A percentile compares a stretch with the other conserved stretches of the same genome.
Conservation (phyloP, 2,329 filamentous ascomycete species). For the Fusarium chlamydosporum region DNA sequence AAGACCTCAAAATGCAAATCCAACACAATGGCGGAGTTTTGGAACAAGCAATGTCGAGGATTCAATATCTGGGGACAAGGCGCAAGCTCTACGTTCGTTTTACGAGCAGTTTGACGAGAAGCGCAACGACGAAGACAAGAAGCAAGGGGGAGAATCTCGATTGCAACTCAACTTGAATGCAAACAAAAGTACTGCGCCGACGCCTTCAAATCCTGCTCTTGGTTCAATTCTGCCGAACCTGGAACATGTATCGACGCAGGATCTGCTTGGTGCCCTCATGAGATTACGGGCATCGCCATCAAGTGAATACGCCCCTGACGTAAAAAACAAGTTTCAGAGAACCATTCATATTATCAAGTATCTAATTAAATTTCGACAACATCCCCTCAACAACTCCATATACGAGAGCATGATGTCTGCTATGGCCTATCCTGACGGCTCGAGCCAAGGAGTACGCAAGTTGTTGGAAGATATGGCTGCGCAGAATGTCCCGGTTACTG, state of each 20-base stretch:
- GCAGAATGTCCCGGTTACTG: conserved; percentile 73
- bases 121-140: background rate
- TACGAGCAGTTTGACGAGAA: conserved; percentile 6
- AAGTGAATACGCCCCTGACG: conserved; percentile 34
- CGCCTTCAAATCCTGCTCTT: conserved; percentile 25
- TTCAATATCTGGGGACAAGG: background rate
- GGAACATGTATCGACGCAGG: conserved; percentile 21
- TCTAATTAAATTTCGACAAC: conserved; percentile 68
- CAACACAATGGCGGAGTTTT: conserved; percentile 39
- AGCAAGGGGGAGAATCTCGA: background rate
- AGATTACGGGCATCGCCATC: conserved; percentile 45
- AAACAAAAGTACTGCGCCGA: background rate
- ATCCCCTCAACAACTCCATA: conserved; percentile 69
- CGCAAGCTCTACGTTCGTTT: conserved; percentile 11
- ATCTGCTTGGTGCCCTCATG: conserved; percentile 51
- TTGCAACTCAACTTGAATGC: background rate
- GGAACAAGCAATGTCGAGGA: conserved; percentile 22
- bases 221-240: conserved; percentile 17
- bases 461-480: conserved; percentile 81
- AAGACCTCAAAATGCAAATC: conserved; percentile 17
- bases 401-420: conserved; percentile 83
- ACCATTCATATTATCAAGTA: conserved; percentile 66
- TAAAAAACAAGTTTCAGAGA: conserved; percentile 49
- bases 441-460: conserved; percentile 71
- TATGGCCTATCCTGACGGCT: conserved; percentile 77